Base-by-base conservation (phyloP, 495 filamentous ascomycete species). In the Penicillium riverlandense region DNA sequence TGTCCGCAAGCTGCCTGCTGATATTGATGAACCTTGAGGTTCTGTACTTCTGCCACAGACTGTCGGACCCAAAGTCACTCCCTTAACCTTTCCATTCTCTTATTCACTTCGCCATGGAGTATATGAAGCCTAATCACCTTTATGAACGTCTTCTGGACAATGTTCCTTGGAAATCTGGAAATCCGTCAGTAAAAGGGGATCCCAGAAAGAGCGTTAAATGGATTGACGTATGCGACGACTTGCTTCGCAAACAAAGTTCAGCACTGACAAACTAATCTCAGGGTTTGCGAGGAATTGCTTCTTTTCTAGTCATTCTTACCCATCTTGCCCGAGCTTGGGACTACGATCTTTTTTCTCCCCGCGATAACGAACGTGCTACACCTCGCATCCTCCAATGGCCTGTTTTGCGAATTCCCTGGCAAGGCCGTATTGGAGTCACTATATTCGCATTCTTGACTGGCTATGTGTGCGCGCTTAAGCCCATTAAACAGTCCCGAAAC, bases 371-470 rank as follows among this genome's bases (percentile, higher is more conserved):
- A 44, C 70, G 71, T 29, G 55, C 58, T 2, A 41, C 65, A 0
- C 73, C 79, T 8, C 72, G 72, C 29, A 45, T 80, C 9, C 63
- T 84, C 12, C 80, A 85, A 55, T 66, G 69, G 45, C 80, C 80
- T 8, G 65, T 81, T 38, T 50, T 84, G 9, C 79, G 82, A 31
- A 74, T 84, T 37, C 70, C 79, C 35, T 72, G 76, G 59, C 81
- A 84, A 58, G 82, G 79, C 36, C 75, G 77, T 41, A 69, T 83
- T 28, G 80, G 82, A 39, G 79, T 85, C 13, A 74, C 79, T 29
- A 78, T 83, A 41, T 85, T 85, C 66, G 70, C 76, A 39, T 75
- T 85, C 46, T 69, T 85, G 34, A 82, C 82, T 12, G 82, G 80
- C 39, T 85, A 83, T 49, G 80, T 85, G 16, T 83, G 79, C 55